phyloP scores from a whole-genome alignment of 139 green algal species.

The Chlamydomonas schloesseri region DNA sequence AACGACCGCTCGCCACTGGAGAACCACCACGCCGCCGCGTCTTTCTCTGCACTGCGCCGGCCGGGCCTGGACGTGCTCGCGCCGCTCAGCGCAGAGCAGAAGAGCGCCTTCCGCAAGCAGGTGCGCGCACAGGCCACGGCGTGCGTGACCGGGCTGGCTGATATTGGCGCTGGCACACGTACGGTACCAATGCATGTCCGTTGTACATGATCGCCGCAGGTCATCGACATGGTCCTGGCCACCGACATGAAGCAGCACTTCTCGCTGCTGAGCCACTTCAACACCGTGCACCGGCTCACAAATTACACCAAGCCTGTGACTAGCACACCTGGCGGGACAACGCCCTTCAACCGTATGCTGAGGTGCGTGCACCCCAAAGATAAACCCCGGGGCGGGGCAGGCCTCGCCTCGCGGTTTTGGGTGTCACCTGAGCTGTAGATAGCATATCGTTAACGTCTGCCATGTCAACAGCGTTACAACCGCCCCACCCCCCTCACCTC shows the following conservation, averaged over 20 bases:
- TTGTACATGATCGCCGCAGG: not conserved
- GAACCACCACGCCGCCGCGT: conserved; percentile 49
- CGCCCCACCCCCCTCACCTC: too few species aligned
- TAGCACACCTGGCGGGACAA: too few species aligned
- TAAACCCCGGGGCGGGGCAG: too few species aligned
- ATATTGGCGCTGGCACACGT: too few species aligned
- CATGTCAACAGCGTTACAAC: too few species aligned
- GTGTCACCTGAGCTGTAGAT: too few species aligned
- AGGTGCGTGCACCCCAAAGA: too few species aligned
- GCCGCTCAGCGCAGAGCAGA: not conserved
- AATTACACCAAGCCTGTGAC: not conserved
- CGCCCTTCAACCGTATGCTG: not conserved
- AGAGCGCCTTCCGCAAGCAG: conserved; percentile 39
- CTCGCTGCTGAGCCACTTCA: conserved; percentile 54
- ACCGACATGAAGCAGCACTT: conserved; percentile 63
- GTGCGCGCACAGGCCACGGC: too few species aligned
- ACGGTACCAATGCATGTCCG: too few species aligned
- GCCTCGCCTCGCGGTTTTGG: too few species aligned
- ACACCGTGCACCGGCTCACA: conserved; percentile 56
- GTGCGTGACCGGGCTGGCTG: too few species aligned
- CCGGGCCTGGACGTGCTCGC: conserved; percentile 39
- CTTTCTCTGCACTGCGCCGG: conserved; percentile 34
- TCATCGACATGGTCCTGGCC: conserved; percentile 33
- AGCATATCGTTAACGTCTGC: too few species aligned
- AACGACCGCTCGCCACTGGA: conserved; percentile 58